phyloP scores from a whole-genome alignment of 257 asterid genomes.

The Nicotiana paniculata region DNA sequence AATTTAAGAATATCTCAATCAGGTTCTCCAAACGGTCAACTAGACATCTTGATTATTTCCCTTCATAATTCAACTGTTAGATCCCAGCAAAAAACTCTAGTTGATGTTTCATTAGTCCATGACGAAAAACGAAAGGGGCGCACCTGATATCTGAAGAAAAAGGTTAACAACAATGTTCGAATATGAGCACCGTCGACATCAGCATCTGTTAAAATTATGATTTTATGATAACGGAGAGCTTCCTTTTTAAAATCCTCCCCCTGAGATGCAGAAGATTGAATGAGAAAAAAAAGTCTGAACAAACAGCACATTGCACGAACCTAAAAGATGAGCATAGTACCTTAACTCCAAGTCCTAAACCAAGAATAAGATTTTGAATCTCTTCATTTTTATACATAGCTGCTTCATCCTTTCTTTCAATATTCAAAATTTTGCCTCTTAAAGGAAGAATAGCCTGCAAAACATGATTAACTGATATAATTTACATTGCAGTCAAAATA shows the following conservation, averaged over 20 bases:
- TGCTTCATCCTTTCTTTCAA: conserved; percentile 95
- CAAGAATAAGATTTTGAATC: conserved; percentile 96
- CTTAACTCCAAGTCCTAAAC: conserved; percentile 97
- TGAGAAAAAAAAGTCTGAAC: conserved; percentile 20
- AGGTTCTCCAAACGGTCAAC: conserved; percentile 11
- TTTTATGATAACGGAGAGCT: conserved; percentile 94
- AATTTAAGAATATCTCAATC: conserved; percentile 19
- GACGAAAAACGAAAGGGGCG: conserved; percentile 12
- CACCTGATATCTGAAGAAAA: conserved; percentile 96
- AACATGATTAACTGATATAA: conserved; percentile 12
- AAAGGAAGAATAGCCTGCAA: conserved; percentile 94
- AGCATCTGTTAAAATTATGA: conserved; percentile 94
- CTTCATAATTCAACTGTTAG: neutral
- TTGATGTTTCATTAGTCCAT: conserved; percentile 1
- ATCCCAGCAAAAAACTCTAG: neutral
- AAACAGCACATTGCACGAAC: neutral
- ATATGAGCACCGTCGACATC: conserved; percentile 99
- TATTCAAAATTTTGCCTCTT: conserved; percentile 93
- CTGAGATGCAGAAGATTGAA: conserved; percentile 29
- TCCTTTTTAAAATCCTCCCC: conserved; percentile 91
- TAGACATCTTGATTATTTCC: neutral
- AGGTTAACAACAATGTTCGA: conserved; percentile 82
- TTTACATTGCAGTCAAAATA: neutral
- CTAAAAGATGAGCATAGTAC: conserved; percentile 25
- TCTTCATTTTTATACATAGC: conserved; percentile 98